Conservation (phyloP, 2,329 filamentous ascomycete genomes). For the Moelleriella libera region DNA sequence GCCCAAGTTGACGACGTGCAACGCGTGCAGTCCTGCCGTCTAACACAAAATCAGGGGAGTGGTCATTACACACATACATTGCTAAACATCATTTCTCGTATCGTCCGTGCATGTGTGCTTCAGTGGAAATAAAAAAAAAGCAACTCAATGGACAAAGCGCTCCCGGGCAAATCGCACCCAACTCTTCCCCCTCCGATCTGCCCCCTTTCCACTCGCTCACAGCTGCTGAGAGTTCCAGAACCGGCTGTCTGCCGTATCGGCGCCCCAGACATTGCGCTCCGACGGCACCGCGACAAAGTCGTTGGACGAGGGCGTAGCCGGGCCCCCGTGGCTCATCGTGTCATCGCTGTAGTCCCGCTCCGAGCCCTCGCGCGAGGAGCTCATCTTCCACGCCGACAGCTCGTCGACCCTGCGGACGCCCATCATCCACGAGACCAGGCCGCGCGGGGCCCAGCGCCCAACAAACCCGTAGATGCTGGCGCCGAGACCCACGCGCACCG, state of each 20-base stretch:
- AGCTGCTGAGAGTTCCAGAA: too few relatives aligned
- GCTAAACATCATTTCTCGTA: too few relatives aligned
- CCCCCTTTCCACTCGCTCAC: too few relatives aligned
- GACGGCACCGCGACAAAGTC: conserved; percentile 38
- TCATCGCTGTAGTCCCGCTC: conserved; percentile 21
- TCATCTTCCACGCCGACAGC: conserved; percentile 38
- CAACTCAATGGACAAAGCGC: too few relatives aligned
- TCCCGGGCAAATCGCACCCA: too few relatives aligned
- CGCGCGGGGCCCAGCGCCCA: conserved; percentile 62
- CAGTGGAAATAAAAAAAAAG: too few relatives aligned
- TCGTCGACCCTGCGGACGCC: conserved; percentile 53
- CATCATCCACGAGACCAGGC: conserved; percentile 87
- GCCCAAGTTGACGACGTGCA: too few relatives aligned
- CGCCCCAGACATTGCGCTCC: conserved; percentile 25
- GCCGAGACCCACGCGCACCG: conserved; percentile 72
- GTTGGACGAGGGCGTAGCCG: conserved; percentile 13
- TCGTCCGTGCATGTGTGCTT: too few relatives aligned
- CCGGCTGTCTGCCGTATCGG: conserved; percentile 27
- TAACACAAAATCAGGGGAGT: too few relatives aligned
- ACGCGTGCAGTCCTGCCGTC: too few relatives aligned
- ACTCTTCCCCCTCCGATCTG: too few relatives aligned
- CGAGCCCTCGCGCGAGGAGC: conserved; percentile 22
- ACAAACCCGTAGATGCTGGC: conserved; percentile 76
- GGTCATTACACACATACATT: too few relatives aligned
- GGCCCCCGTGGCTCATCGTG: conserved; percentile 14